Conservation (phyloP, 352 stramenopile species). For the Phytophthora quininea region DNA sequence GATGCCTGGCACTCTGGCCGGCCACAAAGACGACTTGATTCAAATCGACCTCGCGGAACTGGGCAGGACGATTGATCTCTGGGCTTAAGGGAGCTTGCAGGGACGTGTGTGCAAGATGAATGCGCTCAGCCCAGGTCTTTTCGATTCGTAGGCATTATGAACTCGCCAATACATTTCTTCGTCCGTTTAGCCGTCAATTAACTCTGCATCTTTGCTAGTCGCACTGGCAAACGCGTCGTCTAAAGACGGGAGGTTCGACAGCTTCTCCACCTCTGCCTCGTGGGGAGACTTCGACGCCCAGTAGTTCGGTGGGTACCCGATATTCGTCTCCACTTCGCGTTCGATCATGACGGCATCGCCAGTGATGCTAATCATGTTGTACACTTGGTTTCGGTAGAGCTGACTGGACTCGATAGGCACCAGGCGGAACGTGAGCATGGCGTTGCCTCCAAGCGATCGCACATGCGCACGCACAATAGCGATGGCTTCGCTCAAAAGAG, state of each 20-base stretch:
- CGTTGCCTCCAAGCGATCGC: slow-evolving; percentile 81
- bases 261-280: slow-evolving; percentile 17
- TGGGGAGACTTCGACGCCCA: slow-evolving; percentile 41
- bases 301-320: slow-evolving; percentile 30
- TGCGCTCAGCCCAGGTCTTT: no score
- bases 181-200: neutral
- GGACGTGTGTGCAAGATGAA: no score
- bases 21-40: neutral
- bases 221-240: slow-evolving; percentile 22
- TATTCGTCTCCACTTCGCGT: slow-evolving; percentile 49
- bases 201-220: slow-evolving; percentile 10
- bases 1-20: neutral
- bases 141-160: no score
- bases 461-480: slow-evolving; percentile 87
- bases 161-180: neutral
- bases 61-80: neutral
- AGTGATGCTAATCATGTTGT: slow-evolving; percentile 93
- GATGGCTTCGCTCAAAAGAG: slow-evolving; percentile 89
- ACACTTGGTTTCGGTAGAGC: slow-evolving; percentile 89
- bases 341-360: slow-evolving; percentile 86
- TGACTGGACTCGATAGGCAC: slow-evolving; percentile 89
- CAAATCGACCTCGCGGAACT: neutral
- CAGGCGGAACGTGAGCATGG: slow-evolving; percentile 87
- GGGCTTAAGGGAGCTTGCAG: neutral
- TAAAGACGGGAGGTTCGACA: slow-evolving; percentile 7